Conservation (phyloP, 768 basidiomycete genomes). For the Suillus plorans region DNA sequence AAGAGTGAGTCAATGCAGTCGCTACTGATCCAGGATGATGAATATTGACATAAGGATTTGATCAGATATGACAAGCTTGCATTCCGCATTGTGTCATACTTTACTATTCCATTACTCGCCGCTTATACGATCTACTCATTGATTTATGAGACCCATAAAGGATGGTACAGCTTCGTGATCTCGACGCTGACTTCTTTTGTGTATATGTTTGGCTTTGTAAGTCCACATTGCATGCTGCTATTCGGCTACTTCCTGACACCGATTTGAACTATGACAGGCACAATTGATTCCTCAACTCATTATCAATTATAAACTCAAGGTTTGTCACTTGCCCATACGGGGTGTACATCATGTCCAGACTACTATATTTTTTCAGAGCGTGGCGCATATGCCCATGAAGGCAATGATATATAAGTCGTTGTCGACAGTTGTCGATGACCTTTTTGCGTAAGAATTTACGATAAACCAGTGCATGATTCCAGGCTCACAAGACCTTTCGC, state of each 20-base stretch:
- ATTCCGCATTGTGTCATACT: constrained; percentile 93
- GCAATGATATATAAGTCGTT: constrained; percentile 96
- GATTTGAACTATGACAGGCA: constrained; percentile 46
- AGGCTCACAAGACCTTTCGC: constrained; percentile 14
- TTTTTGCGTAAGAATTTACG: constrained; percentile 68
- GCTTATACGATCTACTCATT: constrained; percentile 81
- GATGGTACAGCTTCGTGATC: constrained; percentile 97
- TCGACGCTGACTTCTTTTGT: constrained; percentile 91
- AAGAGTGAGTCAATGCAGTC: constrained; percentile 64
- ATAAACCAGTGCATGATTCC: constrained; percentile 12
- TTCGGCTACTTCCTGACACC: constrained; percentile 13
- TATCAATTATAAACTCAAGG: constrained; percentile 97
- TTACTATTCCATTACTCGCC: constrained; percentile 76
- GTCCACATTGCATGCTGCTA: constrained; percentile 33
- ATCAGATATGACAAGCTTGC: constrained; percentile 85
- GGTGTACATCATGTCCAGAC: constrained; percentile 7
- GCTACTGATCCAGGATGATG: constrained; percentile 19
- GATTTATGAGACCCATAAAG: constrained; percentile 79
- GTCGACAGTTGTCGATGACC: constrained; percentile 88
- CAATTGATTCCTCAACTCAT: constrained; percentile 87
- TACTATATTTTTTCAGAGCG: constrained; percentile 54
- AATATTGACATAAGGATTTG: constrained; percentile 9
- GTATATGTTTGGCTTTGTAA: constrained; percentile 97
- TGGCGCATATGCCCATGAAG: constrained; percentile 98
- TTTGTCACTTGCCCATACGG: constrained; percentile 30